Conservation (phyloP, 192 early-diverging fungal genomes). For the Coemansia sp. region DNA sequence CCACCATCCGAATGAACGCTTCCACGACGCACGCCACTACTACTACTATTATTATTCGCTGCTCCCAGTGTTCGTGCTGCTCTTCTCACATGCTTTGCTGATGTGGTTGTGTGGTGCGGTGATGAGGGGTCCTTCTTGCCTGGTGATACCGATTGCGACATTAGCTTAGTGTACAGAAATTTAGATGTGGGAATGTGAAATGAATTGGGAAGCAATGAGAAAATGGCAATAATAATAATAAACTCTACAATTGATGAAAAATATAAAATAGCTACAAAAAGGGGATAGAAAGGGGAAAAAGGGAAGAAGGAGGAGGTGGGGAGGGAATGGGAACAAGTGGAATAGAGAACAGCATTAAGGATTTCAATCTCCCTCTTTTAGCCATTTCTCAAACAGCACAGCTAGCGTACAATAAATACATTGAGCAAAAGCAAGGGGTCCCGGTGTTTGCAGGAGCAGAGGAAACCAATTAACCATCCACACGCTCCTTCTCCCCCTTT, state of each 20-base stretch:
- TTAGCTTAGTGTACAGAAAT: not conserved
- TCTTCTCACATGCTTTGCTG: conserved; percentile 33
- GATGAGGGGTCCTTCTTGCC: not conserved
- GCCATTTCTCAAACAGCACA: no score
- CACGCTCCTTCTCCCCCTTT: not conserved
- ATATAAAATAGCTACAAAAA: no score
- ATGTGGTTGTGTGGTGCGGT: conserved; percentile 12
- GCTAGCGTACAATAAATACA: no score
- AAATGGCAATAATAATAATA: not conserved
- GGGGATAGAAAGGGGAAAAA: no score
- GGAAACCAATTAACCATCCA: not conserved
- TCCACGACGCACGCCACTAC: not conserved
- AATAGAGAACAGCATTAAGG: no score
- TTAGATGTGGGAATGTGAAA: not conserved
- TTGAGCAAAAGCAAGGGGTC: no score
- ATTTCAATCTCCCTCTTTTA: no score
- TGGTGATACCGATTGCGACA: not conserved
- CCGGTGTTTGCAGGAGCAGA: no score
- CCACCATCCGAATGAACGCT: not conserved
- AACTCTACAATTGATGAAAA: no score
- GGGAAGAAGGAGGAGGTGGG: no score
- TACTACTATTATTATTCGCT: not conserved
- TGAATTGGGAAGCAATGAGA: no score
- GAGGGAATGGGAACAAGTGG: no score
- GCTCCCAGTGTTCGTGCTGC: conserved; percentile 37